phyloP scores from a whole-genome alignment of 441 rosid species.

The Brassica hybrid region DNA sequence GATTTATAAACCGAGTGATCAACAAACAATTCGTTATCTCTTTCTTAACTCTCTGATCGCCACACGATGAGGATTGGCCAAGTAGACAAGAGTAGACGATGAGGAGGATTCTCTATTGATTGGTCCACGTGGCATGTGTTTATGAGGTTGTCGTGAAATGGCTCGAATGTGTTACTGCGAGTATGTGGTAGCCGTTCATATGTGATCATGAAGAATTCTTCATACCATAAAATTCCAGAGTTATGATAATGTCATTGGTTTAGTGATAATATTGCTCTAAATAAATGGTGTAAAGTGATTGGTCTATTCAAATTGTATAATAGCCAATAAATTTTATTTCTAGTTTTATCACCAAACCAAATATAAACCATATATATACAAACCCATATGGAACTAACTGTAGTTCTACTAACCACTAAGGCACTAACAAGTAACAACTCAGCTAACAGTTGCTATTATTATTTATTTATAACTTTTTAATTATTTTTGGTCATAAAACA shows the following conservation, averaged over 20 bases:
- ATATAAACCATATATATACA: not conserved
- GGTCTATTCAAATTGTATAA: constrained; percentile 10
- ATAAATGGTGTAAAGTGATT: constrained; percentile 17
- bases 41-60: constrained; percentile 38
- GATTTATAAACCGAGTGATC: constrained; percentile 42
- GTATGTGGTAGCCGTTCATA: constrained; percentile 40
- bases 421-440: not conserved
- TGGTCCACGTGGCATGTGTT: constrained; percentile 42
- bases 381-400: not conserved
- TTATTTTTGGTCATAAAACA: not conserved
- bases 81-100: constrained; percentile 34
- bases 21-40: constrained; percentile 45
- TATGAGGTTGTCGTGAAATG: constrained; percentile 21
- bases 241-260: constrained; percentile 19
- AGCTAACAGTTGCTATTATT: not conserved
- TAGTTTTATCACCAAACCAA: not conserved
- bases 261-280: constrained; percentile 20
- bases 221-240: constrained; percentile 30
- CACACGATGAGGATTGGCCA: constrained; percentile 44
- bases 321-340: not conserved
- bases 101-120: constrained; percentile 21
- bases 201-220: constrained; percentile 40
- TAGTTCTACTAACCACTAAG: not conserved
- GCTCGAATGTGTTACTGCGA: constrained; percentile 19
- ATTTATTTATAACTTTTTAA: too few species aligned